Base-by-base conservation (phyloP, 2,329 filamentous ascomycete genomes). In the Botrytis squamosa region DNA sequence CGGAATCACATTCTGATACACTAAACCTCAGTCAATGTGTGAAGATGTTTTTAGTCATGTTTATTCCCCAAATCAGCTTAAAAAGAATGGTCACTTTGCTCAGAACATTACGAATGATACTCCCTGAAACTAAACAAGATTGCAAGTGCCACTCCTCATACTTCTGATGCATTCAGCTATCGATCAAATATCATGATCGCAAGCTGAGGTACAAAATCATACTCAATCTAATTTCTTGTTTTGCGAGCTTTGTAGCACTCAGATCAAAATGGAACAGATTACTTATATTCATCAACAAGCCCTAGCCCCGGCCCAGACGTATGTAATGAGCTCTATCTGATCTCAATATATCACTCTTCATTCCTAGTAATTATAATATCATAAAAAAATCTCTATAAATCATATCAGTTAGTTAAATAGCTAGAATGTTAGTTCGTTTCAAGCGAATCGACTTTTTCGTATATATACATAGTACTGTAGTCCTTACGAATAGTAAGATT, bases 231-330 rank as follows among this genome's bases (percentile, higher is more conserved):
- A 25, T 9, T 52, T 25, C 46, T 72, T 86, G 84, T 8, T 74
- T 70, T 5, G 82, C 83, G 4, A 86, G 55, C 40, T 70, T 70
- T 9, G 55, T 33, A 29, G 36, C 68, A 16, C 55, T 63, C 4
- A 16, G 20, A 36, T 49, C 40, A 18, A 70, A 62, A 20, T 70
- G 5, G 5, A 44, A 38, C 0, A 70, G 55, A 7, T 49, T 29
- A 9, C 46, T 57, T 16, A n/a, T 7, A 3, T 20, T 63, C 55
- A 70, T 62, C 22, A 9, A 29, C 18, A 20, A 10, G 5, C 63
- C 55, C 40, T 55, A 63, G 14, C 68, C 68, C 8, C 1, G 49
- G 4, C 14, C 68, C 55, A 38, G 68, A 70, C 10, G 55, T 70
- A 46, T 70, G 55, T 29, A 55, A 63, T 14, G 63, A 10, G 55